Conservation (phyloP, 1,139 yeast genomes). For the Kurtzmaniella quercitrusa region DNA sequence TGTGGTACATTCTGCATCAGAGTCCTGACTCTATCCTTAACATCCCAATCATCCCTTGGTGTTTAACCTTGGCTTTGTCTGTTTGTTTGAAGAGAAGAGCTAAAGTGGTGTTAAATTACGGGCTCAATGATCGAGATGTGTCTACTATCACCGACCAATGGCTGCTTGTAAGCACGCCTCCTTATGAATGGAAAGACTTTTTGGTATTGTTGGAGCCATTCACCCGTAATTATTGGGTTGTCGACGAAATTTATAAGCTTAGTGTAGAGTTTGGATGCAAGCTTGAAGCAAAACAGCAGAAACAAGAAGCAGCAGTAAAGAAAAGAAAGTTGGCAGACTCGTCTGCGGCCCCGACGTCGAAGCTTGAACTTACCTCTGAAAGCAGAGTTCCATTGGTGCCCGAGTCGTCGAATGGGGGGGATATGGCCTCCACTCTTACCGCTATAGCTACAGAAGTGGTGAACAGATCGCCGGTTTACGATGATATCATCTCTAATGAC, state of each 20-base stretch:
- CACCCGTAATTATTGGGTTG: conserved; percentile 24
- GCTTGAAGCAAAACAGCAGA: conserved; percentile 11
- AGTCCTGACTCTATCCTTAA: conserved; percentile 17
- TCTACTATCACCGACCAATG: neutral
- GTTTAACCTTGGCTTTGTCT: conserved; percentile 21
- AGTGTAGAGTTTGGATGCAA: conserved; percentile 20
- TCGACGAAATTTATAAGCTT: conserved; percentile 24
- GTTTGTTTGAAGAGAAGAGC: conserved; percentile 15
- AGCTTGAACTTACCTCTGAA: neutral
- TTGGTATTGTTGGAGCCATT: conserved; percentile 19
- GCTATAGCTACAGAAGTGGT: neutral
- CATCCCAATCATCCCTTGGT: conserved; percentile 27
- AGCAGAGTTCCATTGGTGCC: neutral
- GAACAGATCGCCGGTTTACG: neutral
- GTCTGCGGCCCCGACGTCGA: neutral
- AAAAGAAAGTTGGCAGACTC: neutral
- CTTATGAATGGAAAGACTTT: conserved; percentile 15
- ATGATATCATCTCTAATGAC: too few relatives aligned
- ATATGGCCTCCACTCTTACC: neutral
- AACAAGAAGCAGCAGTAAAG: conserved; percentile 6
- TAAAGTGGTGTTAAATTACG: conserved; percentile 4
- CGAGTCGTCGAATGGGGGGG: neutral
- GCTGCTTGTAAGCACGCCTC: neutral
- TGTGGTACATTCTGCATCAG: conserved; percentile 21
- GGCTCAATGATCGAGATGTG: neutral